Conservation (phyloP, 352 stramenopile genomes). For the Elongisporangium anandrum region DNA sequence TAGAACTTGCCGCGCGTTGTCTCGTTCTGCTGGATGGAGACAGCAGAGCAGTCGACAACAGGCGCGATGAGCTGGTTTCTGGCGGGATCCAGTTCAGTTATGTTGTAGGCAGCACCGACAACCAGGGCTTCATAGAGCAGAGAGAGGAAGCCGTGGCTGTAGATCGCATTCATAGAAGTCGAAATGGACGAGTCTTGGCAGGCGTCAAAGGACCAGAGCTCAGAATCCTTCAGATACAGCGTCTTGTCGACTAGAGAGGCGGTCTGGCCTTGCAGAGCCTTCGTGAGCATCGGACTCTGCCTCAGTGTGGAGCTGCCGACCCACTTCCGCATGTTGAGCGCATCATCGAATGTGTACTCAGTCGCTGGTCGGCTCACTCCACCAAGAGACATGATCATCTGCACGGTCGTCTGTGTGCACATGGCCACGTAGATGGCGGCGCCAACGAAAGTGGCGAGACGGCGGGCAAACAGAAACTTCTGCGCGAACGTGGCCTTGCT, state of each 20-base stretch:
- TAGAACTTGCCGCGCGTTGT: not conserved
- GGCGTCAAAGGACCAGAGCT: constrained; percentile 1
- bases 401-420: not conserved
- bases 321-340: not conserved
- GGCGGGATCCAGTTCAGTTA: not conserved
- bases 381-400: not conserved
- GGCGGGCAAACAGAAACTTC: not conserved
- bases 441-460: not conserved
- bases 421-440: not conserved
- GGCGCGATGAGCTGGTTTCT: not conserved
- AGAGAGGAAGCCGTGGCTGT: not conserved
- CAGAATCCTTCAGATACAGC: not conserved
- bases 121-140: not conserved
- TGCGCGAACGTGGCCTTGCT: not conserved
- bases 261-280: not conserved
- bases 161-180: not conserved
- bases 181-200: not conserved
- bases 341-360: not conserved
- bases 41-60: not conserved
- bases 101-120: not conserved
- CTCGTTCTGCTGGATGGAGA: not conserved
- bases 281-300: not conserved
- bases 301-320: not conserved
- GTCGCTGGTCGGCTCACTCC: not conserved
- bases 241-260: not conserved